Percentiles rank a stretch among this genome's conserved stretches.
Evolutionary conservation across 352 stramenopile species (phyloP).

Genomic region (Phytophthora rubi): DNA sequence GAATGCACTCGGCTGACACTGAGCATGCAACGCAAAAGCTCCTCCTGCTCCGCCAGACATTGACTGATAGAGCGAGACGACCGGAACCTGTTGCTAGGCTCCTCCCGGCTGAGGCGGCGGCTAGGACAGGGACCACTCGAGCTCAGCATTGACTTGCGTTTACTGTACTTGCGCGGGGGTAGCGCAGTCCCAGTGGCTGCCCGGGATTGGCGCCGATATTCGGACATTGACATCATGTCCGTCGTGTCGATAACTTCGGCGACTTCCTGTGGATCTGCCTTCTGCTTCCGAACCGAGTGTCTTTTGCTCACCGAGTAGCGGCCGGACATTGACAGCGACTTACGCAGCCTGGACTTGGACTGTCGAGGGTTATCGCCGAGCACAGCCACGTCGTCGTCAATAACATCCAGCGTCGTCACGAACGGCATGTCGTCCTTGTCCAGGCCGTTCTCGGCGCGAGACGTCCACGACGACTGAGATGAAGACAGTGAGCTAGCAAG

Average conservation of each 20-base stretch:
- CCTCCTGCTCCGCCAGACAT: conserved; percentile 48
- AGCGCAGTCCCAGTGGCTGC: conserved; percentile 7
- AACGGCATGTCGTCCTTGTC: conserved; percentile 52
- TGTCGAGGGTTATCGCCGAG: conserved; percentile 37
- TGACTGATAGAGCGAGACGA: conserved; percentile 49
- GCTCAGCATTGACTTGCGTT: conserved; percentile 22
- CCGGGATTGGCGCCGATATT: conserved; percentile 24
- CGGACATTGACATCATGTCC: conserved; percentile 48
- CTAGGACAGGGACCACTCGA: conserved; percentile 26
- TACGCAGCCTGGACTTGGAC: conserved; percentile 28
- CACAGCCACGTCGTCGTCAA: conserved; percentile 47
- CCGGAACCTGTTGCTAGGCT: conserved; percentile 21
- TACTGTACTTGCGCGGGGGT: conserved; percentile 25
- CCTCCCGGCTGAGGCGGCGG: conserved; percentile 21
- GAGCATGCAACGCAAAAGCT: conserved; percentile 49
- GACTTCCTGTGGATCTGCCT: conserved; percentile 32
- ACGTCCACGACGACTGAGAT: conserved; percentile 39
- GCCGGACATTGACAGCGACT: conserved; percentile 32
- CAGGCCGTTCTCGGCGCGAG: conserved; percentile 27
- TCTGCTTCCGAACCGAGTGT: conserved; percentile 22
- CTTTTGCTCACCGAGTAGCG: conserved; percentile 26
- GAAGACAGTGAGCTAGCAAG: conserved; percentile 43
- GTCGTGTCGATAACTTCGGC: conserved; percentile 61
- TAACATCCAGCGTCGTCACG: conserved; percentile 51
- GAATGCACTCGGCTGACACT: conserved; percentile 34